Evolutionary conservation across 140 eudicot species (phyloP), one percentile per base, ranked within the genome.

Genomic region (Eryngium alpinum): DNA sequence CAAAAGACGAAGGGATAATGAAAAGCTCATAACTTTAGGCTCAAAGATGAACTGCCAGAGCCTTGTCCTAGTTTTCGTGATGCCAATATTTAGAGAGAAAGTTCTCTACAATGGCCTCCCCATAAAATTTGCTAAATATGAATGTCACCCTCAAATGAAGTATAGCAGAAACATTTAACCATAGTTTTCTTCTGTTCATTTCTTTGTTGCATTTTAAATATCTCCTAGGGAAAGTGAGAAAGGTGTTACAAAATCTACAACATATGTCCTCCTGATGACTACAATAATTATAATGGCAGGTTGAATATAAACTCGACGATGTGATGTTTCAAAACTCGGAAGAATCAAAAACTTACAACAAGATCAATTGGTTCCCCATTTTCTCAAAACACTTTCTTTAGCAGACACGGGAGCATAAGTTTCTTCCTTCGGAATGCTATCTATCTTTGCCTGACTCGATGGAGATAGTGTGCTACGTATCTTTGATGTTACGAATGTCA

Each of bases 361-460:
- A 49, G 57, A 85, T 78, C 83, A 92, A 84, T 83, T 85, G 62
- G 87, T 89, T 83, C 93, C 98, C 98, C 97, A 94, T 90, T 94
- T 94, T 83, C 88, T 88, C 83, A 90, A 86, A 56, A 94, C 98
- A 1, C 88, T 88, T 16, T 92, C 92, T 84, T 90, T 89, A 46
- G 98, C 97, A 75, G 97, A 90, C 84, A 63, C 80, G 14, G 77
- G 86, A 32, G 83, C 83, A 65, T 77, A 82, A 46, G 63, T 75
- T 81, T 91, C 88, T 81, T 84, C 88, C 79, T 78, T 77, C n/a
- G 89, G 77, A 50, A 50, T 59, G 9, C 70, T 75, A 77, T 75
- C 85, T 38, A 86, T 50, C 52, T 49, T 84, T 44, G 88, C 77
- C 63, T 77, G 77, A 72, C 82, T 79, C 17, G 81, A 70, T 10